Evolutionary conservation across 2,329 filamentous ascomycete genomes (phyloP).

Genomic region (Apiospora sp.): DNA sequence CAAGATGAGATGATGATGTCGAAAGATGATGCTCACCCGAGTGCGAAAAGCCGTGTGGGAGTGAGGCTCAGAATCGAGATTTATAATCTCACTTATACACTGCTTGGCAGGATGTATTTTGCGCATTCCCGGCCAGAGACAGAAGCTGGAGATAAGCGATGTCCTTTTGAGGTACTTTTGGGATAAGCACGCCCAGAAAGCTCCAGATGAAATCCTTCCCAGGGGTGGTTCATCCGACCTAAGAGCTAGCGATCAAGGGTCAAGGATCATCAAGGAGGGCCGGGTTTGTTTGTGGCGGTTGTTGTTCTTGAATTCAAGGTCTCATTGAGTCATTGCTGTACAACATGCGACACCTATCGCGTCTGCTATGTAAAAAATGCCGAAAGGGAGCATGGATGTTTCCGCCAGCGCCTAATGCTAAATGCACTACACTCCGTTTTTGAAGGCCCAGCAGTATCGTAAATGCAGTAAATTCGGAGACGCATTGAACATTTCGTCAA

Average conservation of each 20-base stretch:
- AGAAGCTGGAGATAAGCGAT: neutral
- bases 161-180: constrained; percentile 8
- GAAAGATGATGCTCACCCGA: neutral
- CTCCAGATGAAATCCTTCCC: neutral
- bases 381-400: neutral
- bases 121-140: neutral
- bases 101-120: neutral
- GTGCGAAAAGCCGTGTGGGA: neutral
- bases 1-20: neutral
- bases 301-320: neutral
- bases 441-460: neutral
- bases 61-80: neutral
- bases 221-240: neutral
- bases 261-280: neutral
- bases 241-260: neutral
- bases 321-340: constrained; percentile 13
- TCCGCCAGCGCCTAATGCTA: constrained; percentile 15
- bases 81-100: neutral
- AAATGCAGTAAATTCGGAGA: constrained; percentile 12
- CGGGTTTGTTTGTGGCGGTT: neutral
- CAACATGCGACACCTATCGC: neutral
- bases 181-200: neutral
- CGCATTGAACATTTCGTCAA: neutral
- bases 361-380: neutral
- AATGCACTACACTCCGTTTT: constrained; percentile 4